phyloP scores from a whole-genome alignment of 2,329 filamentous ascomycete genomes.

The Penicillium polonicum region DNA sequence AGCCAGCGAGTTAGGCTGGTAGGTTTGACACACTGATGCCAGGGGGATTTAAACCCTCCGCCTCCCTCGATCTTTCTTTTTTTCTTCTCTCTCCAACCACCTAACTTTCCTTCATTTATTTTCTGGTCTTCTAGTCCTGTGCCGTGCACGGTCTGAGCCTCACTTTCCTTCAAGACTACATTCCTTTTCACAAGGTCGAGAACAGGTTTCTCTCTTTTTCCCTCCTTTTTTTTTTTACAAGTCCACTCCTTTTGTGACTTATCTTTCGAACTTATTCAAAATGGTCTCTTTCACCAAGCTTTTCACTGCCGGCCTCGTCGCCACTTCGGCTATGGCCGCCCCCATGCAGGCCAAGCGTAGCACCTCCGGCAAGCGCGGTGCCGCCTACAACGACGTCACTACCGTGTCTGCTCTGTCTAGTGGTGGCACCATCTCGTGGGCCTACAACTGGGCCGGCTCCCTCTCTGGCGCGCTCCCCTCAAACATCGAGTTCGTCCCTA shows the following conservation, averaged over 20 bases:
- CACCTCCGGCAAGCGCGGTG: conserved; percentile 30
- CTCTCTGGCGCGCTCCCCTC: conserved; percentile 31
- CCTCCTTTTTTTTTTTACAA: conserved; percentile 11
- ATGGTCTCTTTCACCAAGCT: conserved; percentile 43
- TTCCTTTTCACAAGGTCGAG: conserved; percentile 17
- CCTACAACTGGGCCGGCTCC: conserved; percentile 47
- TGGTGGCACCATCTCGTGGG: conserved; percentile 39
- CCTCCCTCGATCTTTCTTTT: conserved; percentile 5
- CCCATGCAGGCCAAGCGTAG: conserved; percentile 30
- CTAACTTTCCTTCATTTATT: conserved; percentile 16
- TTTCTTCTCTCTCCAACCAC: conserved; percentile 6
- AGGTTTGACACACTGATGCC: conserved; percentile 9
- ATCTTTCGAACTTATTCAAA: conserved; percentile 14
- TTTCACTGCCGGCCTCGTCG: conserved; percentile 36
- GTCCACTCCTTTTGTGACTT: conserved; percentile 9
- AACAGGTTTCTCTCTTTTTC: conserved; percentile 28
- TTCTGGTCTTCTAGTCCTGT: conserved; percentile 26
- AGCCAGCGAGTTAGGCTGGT: conserved; percentile 7
- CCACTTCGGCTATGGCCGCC: conserved; percentile 34
- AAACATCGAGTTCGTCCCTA: conserved; percentile 45
- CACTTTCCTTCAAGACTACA: conserved; percentile 25
- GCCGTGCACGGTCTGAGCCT: conserved; percentile 35
- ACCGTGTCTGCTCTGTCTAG: conserved; percentile 34
- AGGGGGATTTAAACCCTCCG: conserved; percentile 7
- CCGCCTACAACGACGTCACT: conserved; percentile 42